Evolutionary conservation across 768 basidiomycete species (phyloP).

Genomic region (Macrolepiota albuminosa): DNA sequence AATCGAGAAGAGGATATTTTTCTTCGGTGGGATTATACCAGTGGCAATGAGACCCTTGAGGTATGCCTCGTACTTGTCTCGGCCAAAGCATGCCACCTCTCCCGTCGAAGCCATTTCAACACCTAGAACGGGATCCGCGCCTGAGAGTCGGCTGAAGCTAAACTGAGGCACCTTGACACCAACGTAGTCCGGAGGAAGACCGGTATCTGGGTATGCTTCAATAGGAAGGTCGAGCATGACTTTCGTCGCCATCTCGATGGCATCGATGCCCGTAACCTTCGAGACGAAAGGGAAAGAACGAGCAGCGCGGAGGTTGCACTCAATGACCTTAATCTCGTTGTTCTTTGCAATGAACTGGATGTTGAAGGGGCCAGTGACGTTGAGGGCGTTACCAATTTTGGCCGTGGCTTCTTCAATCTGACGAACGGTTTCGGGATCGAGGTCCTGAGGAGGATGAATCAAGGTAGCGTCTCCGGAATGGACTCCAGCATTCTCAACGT

Average conservation of each 20-base stretch:
- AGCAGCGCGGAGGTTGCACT: constrained; percentile 96
- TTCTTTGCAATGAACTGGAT: constrained; percentile 99
- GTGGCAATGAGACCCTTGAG: constrained; percentile 96
- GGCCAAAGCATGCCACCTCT: constrained; percentile 98
- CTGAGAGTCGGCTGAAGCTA: constrained; percentile 93
- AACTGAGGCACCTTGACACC: constrained; percentile 99
- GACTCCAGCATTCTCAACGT: constrained; percentile 98
- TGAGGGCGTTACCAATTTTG: constrained; percentile 96
- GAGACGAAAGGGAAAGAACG: constrained; percentile 99
- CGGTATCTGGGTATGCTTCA: constrained; percentile 84
- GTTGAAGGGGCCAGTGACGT: constrained; percentile 98
- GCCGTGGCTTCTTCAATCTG: constrained; percentile 96
- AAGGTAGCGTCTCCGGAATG: constrained; percentile 98
- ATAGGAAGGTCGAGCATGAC: constrained; percentile 93
- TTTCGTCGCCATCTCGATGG: constrained; percentile 98
- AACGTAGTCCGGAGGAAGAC: constrained; percentile 89
- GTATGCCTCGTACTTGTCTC: constrained; percentile 97
- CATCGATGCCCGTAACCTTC: constrained; percentile 96
- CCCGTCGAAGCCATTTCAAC: constrained; percentile 99
- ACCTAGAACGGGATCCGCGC: constrained; percentile 95
- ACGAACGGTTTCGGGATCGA: constrained; percentile 93
- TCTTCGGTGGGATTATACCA: constrained; percentile 91
- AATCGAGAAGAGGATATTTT: constrained; percentile 95
- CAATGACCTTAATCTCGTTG: constrained; percentile 99
- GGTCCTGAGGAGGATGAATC: constrained; percentile 96